Percentiles rank a stretch among this genome's conserved stretches.
Conservation (phyloP, 345 rosid species). For the Dovyalis caffra region DNA sequence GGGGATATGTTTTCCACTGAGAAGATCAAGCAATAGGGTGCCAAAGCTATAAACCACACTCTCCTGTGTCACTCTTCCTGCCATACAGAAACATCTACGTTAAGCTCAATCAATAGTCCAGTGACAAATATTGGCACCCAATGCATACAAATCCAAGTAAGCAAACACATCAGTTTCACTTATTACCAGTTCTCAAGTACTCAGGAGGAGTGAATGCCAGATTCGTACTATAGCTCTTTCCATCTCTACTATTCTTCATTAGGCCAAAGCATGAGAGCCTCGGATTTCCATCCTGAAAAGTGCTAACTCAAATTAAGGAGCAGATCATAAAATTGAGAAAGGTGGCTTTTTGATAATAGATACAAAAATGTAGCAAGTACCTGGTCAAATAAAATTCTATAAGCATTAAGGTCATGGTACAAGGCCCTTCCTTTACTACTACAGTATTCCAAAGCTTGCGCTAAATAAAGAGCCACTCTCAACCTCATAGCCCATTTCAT, state of each 20-base stretch:
- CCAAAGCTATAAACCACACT: slow-evolving; percentile 98
- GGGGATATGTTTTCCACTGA: slow-evolving; percentile 97
- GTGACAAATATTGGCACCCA: not conserved
- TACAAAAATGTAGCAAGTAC: slow-evolving; percentile 27
- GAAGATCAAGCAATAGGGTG: slow-evolving; percentile 88
- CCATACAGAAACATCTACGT: slow-evolving; percentile 2
- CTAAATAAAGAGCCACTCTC: slow-evolving; percentile 86
- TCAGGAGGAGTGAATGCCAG: slow-evolving; percentile 98
- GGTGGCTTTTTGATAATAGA: not conserved
- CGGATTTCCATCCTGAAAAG: slow-evolving; percentile 82
- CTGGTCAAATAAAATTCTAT: slow-evolving; percentile 91
- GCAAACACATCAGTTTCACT: not conserved
- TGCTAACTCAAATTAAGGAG: slow-evolving; percentile 9
- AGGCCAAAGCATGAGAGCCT: slow-evolving; percentile 90
- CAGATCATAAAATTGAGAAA: not conserved
- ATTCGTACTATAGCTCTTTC: slow-evolving; percentile 92
- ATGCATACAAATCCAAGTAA: not conserved
- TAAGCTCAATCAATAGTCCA: not conserved
- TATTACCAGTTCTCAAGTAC: slow-evolving; percentile 75
- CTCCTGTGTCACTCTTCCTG: slow-evolving; percentile 90
- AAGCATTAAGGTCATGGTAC: slow-evolving; percentile 97
- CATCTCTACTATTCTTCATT: slow-evolving; percentile 93
- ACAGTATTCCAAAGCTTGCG: slow-evolving; percentile 89
- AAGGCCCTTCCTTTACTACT: slow-evolving; percentile 85
- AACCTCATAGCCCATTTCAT: slow-evolving; percentile 99